Conservation (phyloP, 2,329 filamentous ascomycete species). For the Pseudofabraea citricarpa region DNA sequence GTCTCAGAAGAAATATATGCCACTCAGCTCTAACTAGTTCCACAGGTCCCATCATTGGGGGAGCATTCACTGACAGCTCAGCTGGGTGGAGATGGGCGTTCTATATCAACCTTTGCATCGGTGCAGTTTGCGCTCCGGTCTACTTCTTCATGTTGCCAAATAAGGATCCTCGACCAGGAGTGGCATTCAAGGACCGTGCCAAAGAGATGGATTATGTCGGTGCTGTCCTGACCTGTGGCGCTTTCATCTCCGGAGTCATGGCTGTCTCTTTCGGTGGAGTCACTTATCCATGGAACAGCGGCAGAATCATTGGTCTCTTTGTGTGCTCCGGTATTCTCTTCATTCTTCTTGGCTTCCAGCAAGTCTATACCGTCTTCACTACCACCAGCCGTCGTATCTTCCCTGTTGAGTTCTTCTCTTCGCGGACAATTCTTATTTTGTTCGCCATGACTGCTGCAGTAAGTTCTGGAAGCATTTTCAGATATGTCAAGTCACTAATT, state of each 20-base stretch:
- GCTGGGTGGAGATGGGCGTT: constrained; percentile 44
- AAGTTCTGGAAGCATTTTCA: too few relatives aligned
- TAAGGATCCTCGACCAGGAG: constrained; percentile 27
- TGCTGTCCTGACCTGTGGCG: constrained; percentile 25
- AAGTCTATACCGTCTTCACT: constrained; percentile 25
- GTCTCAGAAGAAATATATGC: too few relatives aligned
- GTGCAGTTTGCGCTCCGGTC: constrained; percentile 32
- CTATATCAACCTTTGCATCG: constrained; percentile 53
- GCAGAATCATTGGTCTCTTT: constrained; percentile 26
- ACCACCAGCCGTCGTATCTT: constrained; percentile 20
- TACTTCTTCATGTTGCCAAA: constrained; percentile 39
- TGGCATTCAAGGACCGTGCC: constrained; percentile 14
- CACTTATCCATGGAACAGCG: constrained; percentile 24
- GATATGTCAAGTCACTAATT: neutral
- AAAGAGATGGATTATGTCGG: constrained; percentile 23
- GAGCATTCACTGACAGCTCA: constrained; percentile 36
- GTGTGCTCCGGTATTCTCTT: constrained; percentile 39
- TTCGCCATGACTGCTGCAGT: too few relatives aligned
- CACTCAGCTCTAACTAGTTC: too few relatives aligned
- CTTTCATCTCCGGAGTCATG: constrained; percentile 29
- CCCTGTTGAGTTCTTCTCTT: constrained; percentile 29
- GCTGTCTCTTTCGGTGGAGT: constrained; percentile 30
- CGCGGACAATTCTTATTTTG: constrained; percentile 31
- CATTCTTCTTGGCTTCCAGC: constrained; percentile 14
- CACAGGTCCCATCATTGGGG: constrained; percentile 44